Evolutionary conservation across 805 yeast genomes (phyloP), one percentile per base, ranked within the genome.

Genomic region (Candida nanaspora): DNA sequence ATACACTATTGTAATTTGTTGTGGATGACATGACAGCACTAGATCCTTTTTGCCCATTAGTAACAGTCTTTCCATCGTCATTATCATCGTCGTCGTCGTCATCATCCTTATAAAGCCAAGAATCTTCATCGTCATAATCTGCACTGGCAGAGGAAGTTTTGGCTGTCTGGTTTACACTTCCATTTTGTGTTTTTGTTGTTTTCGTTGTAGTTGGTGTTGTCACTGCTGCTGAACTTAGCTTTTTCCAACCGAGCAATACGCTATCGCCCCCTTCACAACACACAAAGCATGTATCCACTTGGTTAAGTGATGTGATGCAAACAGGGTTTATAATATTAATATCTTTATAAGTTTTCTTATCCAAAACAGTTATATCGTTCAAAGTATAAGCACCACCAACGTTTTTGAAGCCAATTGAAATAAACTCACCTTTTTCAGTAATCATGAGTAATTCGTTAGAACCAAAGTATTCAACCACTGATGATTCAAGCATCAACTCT

Each of bases 251-350:
- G 13, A 80, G 46, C 18, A 86, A 60, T 4, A 71, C 58, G 13
- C 82, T 70, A 52, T 82, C 77, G 13, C 84, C 80, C 15, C 80
- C 76, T 26, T 66, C 65, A 44, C 78, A 76, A 5, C 84, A 78
- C 25, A 84, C 61, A 47, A 86, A 84, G 6, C 83, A 49, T 26
- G 68, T 55, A 39, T 70, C 63, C 5, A 62, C 46, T 38, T 61
- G 72, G 14, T 43, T 44, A 10, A 77, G 53, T 4, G 57, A 56
- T 25, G 74, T 66, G 11, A 67, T 64, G 35, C 64, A 53, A 3
- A 69, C 61, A 2, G 80, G 73, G 42, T 59, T 55, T 40, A 63
- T 47, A 1, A 52, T 42, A 7, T 41, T 40, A 5, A 59, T 43
- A 23, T 53, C 52, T 14, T 48, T 21, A 41, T 58, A 59, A 2